phyloP scores from a whole-genome alignment of 1,284 basidiomycete genomes.

The Boletellus dicymbophilus region DNA sequence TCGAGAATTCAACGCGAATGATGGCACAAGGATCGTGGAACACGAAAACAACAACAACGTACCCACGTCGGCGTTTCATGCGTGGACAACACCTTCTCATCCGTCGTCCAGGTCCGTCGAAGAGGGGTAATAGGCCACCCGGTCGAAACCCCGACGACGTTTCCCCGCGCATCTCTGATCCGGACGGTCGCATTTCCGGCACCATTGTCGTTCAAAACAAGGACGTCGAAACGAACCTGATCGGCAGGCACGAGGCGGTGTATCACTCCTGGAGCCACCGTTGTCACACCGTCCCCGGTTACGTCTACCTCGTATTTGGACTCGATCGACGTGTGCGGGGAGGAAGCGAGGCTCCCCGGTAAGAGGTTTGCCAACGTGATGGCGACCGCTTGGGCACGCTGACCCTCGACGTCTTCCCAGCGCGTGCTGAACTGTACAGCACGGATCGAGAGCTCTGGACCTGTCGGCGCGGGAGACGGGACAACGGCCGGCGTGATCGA shows the following conservation, averaged over 20 bases:
- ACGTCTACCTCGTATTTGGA: constrained; percentile 38
- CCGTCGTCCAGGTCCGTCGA: constrained; percentile 41
- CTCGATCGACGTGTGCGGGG: constrained; percentile 32
- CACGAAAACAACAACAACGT: constrained; percentile 16
- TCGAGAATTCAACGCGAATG: constrained; percentile 6
- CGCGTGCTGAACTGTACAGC: constrained; percentile 42
- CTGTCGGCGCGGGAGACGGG: constrained; percentile 7
- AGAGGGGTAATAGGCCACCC: constrained; percentile 41
- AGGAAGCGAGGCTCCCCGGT: constrained; percentile 30
- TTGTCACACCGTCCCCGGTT: constrained; percentile 38
- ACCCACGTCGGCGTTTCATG: constrained; percentile 58
- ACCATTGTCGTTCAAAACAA: constrained; percentile 35
- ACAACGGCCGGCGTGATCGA: constrained; percentile 39
- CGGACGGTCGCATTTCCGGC: constrained; percentile 34
- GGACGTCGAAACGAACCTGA: constrained; percentile 45
- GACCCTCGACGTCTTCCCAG: constrained; percentile 40
- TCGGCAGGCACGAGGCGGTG: constrained; percentile 47
- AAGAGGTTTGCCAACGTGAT: constrained; percentile 50
- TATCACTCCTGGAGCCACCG: constrained; percentile 37
- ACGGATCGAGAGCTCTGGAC: constrained; percentile 39
- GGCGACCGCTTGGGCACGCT: constrained; percentile 44
- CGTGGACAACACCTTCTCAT: constrained; percentile 37
- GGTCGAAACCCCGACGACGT: constrained; percentile 32
- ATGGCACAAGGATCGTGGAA: neutral
- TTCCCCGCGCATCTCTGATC: constrained; percentile 36